These are phyloP conservation scores for Closterium sp. DNA, from an alignment of 139 green algal genomes.

Conservation along the genomic window DNA sequence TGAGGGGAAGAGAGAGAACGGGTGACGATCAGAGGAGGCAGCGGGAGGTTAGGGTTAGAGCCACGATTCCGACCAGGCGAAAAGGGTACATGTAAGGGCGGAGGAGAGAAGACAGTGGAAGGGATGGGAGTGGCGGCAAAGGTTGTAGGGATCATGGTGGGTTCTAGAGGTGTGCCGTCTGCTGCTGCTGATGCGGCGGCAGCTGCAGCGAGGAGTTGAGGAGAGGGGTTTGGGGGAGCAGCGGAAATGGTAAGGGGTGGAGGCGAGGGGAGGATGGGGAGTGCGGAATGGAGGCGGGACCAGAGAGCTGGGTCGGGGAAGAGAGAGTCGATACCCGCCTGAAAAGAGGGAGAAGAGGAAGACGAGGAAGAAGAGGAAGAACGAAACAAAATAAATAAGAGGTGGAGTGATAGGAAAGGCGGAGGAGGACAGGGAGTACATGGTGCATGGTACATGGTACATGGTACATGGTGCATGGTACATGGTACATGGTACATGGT, in stretches of 20 bases:
- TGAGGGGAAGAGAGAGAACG: background rate
- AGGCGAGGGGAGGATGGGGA: background rate
- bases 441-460: background rate
- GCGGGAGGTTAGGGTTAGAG: background rate
- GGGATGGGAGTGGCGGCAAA: background rate
- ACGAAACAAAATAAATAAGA: background rate
- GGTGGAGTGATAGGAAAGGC: background rate
- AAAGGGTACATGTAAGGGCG: background rate
- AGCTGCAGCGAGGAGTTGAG: background rate
- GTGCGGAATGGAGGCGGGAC: background rate
- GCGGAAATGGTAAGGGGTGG: background rate
- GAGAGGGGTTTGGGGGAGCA: background rate
- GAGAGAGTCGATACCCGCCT: background rate
- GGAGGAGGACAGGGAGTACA: no score
- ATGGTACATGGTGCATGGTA: background rate
- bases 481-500: no score
- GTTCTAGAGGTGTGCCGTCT: background rate
- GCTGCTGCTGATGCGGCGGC: background rate
- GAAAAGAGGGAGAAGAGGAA: background rate
- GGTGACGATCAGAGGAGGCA: background rate
- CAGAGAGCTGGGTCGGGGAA: background rate
- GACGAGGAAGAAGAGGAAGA: background rate
- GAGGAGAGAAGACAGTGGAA: background rate
- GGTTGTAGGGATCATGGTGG: background rate
- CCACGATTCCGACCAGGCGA: background rate